Conservation (phyloP, 2,329 filamentous ascomycete species). For the Colletotrichum zoysiae region DNA sequence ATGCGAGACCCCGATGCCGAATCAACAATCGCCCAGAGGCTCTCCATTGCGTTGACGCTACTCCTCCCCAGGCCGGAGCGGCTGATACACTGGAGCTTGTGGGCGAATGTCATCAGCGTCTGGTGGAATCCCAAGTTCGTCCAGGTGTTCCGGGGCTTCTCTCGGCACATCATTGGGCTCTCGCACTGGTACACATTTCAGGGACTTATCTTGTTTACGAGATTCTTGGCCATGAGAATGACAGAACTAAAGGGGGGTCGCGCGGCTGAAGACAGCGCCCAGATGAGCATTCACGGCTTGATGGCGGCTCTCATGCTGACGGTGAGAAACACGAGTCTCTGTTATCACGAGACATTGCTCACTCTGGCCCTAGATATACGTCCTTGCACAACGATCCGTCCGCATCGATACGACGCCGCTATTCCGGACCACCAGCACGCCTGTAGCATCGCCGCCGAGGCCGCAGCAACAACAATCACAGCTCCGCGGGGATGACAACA, state of each 20-base stretch:
- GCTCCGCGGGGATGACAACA: conserved; percentile 49
- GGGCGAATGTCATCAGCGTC: conserved; percentile 63
- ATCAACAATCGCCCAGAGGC: conserved; percentile 9
- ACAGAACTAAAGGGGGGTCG: conserved; percentile 55
- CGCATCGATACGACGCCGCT: conserved; percentile 69
- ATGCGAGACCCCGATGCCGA: conserved; percentile 39
- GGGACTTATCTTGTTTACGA: conserved; percentile 66
- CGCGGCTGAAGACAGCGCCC: conserved; percentile 54
- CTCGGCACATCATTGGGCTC: conserved; percentile 70
- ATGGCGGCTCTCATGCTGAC: conserved; percentile 65
- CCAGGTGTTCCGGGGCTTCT: conserved; percentile 70
- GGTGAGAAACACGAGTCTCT: conserved; percentile 56
- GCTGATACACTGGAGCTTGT: conserved; percentile 62
- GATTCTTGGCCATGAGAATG: conserved; percentile 63
- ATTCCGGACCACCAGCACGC: conserved; percentile 54
- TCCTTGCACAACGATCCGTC: conserved; percentile 59
- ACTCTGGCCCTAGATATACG: conserved; percentile 57
- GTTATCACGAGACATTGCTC: conserved; percentile 36
- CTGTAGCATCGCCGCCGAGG: conserved; percentile 44
- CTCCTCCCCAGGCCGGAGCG: conserved; percentile 52
- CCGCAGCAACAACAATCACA: conserved; percentile 32
- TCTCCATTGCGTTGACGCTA: conserved; percentile 46
- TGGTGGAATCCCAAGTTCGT: conserved; percentile 80
- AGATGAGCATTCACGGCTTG: conserved; percentile 66
- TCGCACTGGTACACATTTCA: conserved; percentile 77